A percentile compares a stretch with the other conserved stretches of the same genome.
Evolutionary conservation across 805 yeast genomes (phyloP).

Genomic region (Yamadazyma nakazawae): DNA sequence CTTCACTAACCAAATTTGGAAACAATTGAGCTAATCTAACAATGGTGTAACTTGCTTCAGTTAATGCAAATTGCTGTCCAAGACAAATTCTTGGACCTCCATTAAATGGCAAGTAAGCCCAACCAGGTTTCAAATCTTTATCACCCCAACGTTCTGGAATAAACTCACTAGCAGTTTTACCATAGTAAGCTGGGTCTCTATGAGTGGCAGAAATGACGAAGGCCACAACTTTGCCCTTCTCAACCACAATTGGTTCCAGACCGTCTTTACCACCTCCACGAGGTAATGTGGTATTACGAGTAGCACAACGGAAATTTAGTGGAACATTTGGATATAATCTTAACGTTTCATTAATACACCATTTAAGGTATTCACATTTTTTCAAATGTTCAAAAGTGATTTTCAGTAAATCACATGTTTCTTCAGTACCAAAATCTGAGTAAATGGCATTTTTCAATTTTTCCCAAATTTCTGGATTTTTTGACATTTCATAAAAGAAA

Average conservation of each 20-base stretch:
- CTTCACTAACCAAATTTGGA: conserved; percentile 18
- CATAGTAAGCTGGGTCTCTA: conserved; percentile 37
- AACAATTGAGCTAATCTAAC: conserved; percentile 31
- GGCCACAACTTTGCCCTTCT: conserved; percentile 41
- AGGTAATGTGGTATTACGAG: conserved; percentile 31
- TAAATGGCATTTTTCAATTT: conserved; percentile 27
- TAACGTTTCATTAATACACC: conserved; percentile 28
- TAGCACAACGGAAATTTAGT: conserved; percentile 29
- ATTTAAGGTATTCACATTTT: conserved; percentile 32
- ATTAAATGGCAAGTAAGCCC: conserved; percentile 52
- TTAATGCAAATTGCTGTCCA: conserved; percentile 55
- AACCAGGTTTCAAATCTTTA: conserved; percentile 31
- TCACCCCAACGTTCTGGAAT: conserved; percentile 50
- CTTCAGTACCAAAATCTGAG: conserved; percentile 25
- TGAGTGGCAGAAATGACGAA: conserved; percentile 43
- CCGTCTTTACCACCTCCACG: conserved; percentile 39
- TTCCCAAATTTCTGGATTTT: conserved; percentile 27
- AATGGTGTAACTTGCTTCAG: conserved; percentile 46
- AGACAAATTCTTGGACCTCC: conserved; percentile 57
- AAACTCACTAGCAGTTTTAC: conserved; percentile 43
- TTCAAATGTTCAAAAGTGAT: conserved; percentile 34
- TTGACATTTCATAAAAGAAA: conserved; percentile 29
- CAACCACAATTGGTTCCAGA: conserved; percentile 35
- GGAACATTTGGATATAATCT: conserved; percentile 38
- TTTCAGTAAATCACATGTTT: conserved; percentile 19